Evolutionary conservation across 2,329 filamentous ascomycete species (phyloP), one percentile per base, ranked within the genome.

Genomic region (Fusarium algeriense): DNA sequence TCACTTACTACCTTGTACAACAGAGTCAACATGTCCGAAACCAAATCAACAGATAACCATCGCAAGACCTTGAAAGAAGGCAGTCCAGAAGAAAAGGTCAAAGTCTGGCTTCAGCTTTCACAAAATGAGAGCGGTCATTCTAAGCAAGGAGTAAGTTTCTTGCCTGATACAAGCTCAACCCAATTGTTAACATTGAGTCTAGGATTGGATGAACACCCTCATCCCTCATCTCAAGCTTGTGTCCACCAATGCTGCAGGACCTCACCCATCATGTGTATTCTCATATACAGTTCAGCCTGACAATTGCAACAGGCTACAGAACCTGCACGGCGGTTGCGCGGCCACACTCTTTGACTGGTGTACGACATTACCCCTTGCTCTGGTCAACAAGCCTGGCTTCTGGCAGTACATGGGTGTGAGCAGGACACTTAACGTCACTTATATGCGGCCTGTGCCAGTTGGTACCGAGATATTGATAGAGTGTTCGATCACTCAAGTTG

Each of bases 291-390:
- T 88, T 30, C 83, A 85, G 60, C 78, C 81, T 0, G 72, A 81
- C 6, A 86, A 91, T 80, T 85, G 83, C 78, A 91, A 91, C 78
- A 80, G 83, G 9, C 63, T 85, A 17, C 78, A 79, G 30, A 90
- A 86, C 80, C 80, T 91, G 59, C 89, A 91, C 75, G 89, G 89
- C 57, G 89, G 89, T 20, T 90, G 89, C 69, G 85, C 88, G 0
- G 87, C 92, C 5, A 90, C 90, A 1, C 80, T 94, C 7, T 90
- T 93, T 71, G 92, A 94, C 80, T 82, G 87, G 62, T 85, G 88
- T 73, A 93, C 92, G 1, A 88, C 88, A 6, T 78, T 88, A 20
- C 83, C 89, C 6, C 79, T 93, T 15, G 79, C 85, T 13, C 84
- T 90, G 40, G 78, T 91, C 55, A 85, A 86, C 46, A 82, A 81